Evolutionary conservation across 2,329 filamentous ascomycete species (phyloP).

Genomic region (Trichoderma sp.): DNA sequence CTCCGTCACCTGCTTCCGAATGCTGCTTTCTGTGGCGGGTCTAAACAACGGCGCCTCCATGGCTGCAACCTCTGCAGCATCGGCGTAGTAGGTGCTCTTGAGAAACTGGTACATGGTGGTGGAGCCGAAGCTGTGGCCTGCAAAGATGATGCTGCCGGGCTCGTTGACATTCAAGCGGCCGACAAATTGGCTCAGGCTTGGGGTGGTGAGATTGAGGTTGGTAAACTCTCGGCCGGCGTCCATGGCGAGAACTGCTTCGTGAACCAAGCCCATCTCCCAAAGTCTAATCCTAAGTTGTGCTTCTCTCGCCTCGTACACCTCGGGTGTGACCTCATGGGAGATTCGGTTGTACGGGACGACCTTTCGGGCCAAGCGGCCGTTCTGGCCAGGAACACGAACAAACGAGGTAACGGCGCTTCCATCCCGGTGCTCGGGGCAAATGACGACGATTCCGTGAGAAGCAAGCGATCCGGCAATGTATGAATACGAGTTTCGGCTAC

Average conservation of each 20-base stretch:
- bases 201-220: conserved; percentile 53
- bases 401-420: conserved; percentile 74
- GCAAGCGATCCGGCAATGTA: conserved; percentile 75
- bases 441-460: conserved; percentile 75
- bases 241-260: conserved; percentile 65
- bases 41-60: conserved; percentile 59
- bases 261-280: conserved; percentile 73
- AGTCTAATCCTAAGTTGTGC: conserved; percentile 70
- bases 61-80: conserved; percentile 42
- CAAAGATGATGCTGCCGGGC: conserved; percentile 71
- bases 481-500: conserved; percentile 81
- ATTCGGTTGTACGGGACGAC: conserved; percentile 50
- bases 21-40: conserved; percentile 52
- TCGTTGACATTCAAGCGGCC: conserved; percentile 63
- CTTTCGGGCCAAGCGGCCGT: conserved; percentile 33
- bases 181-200: conserved; percentile 57
- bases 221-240: conserved; percentile 52
- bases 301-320: conserved; percentile 66
- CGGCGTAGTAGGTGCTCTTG: conserved; percentile 72
- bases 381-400: conserved; percentile 59
- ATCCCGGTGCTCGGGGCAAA: conserved; percentile 81
- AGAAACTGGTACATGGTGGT: conserved; percentile 72
- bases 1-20: conserved; percentile 66
- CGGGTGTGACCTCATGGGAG: conserved; percentile 61
- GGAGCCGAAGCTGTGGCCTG: conserved; percentile 79